phyloP scores from a whole-genome alignment of 768 basidiomycete genomes.

The Rhodosporidiobolus sp. region DNA sequence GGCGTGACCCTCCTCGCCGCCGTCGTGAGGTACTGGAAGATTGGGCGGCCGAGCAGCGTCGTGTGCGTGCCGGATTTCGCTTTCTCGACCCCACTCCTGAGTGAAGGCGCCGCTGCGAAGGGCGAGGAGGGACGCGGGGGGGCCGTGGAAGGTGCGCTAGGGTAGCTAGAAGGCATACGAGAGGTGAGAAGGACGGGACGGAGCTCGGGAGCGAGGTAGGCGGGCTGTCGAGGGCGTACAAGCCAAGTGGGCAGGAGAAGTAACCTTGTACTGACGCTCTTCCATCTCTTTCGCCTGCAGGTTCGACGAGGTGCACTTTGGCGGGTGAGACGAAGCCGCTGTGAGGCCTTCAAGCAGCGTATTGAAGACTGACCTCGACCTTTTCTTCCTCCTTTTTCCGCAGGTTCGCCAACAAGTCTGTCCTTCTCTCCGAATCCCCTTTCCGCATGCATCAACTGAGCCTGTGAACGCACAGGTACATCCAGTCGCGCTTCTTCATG shows the following conservation, averaged over 20 bases:
- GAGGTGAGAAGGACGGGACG: too few species aligned
- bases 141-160: too few species aligned
- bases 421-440: background rate
- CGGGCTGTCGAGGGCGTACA: background rate
- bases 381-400: background rate
- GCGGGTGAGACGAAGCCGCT: conserved; percentile 58
- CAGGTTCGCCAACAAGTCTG: conserved; percentile 43
- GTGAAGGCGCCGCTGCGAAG: background rate
- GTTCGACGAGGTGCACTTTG: conserved; percentile 98
- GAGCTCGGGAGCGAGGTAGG: background rate
- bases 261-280: background rate
- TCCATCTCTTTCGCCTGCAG: conserved; percentile 52
- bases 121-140: background rate
- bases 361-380: background rate
- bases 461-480: conserved; percentile 16
- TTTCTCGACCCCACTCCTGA: conserved; percentile 46
- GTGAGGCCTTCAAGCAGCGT: too few species aligned
- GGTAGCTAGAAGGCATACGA: too few species aligned
- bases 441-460: background rate
- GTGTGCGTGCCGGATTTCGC: conserved; percentile 66
- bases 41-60: conserved; percentile 83
- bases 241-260: conserved; percentile 9
- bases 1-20: conserved; percentile 66
- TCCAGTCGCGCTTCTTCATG: conserved; percentile 41
- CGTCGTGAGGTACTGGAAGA: conserved; percentile 77